These are phyloP conservation scores for Penicillium sp. DNA, from an alignment of 2,329 filamentous ascomycete species.

Conservation along the genomic window DNA sequence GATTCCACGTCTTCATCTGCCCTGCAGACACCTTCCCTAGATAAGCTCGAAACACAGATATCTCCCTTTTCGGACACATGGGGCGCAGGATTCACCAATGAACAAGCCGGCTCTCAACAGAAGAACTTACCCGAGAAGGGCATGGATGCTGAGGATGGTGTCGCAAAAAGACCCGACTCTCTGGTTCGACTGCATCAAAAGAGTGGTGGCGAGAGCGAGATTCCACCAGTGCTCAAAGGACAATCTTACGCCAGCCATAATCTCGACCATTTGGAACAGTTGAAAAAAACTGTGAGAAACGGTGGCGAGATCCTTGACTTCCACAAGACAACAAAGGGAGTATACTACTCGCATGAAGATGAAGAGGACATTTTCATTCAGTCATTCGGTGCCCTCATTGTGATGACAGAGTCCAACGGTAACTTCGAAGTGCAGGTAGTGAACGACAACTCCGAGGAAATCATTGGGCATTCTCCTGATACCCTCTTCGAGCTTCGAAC, in stretches of 20 bases:
- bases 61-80: conserved; percentile 21
- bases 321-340: not conserved
- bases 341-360: conserved; percentile 36
- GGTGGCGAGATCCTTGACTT: conserved; percentile 12
- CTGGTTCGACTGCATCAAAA: conserved; percentile 11
- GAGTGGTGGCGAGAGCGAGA: not conserved
- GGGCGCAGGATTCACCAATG: conserved; percentile 1
- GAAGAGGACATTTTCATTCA: conserved; percentile 74
- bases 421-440: conserved; percentile 67
- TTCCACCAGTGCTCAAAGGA: not conserved
- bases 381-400: conserved; percentile 72
- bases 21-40: conserved; percentile 26
- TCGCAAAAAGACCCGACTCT: not conserved
- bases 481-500: conserved; percentile 71
- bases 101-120: not conserved
- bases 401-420: conserved; percentile 65
- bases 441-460: conserved; percentile 72
- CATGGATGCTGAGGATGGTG: not conserved
- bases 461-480: conserved; percentile 72
- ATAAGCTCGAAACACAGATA: conserved; percentile 20
- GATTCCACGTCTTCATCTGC: conserved; percentile 49
- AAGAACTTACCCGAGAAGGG: not conserved
- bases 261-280: not conserved
- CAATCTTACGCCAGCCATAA: not conserved
- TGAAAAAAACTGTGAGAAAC: not conserved